A percentile compares a stretch with the other conserved stretches of the same genome.
phyloP scores from a whole-genome alignment of 2,329 filamentous ascomycete species.

The Trichophyton benhamiae region DNA sequence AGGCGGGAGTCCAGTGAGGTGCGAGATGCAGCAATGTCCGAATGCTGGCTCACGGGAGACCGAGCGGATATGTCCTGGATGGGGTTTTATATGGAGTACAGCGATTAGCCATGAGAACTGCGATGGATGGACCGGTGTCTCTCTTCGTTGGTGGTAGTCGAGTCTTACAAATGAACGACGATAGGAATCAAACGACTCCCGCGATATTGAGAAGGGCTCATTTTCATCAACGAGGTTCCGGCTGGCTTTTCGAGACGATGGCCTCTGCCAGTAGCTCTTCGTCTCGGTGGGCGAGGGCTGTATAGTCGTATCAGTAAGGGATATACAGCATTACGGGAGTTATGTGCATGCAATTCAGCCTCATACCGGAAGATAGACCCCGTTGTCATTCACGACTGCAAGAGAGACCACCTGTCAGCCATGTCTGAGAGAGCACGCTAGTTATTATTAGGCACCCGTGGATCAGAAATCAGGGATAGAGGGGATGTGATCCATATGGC shows the following conservation, averaged over 20 bases:
- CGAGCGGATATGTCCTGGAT: constrained; percentile 76
- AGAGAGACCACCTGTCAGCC: constrained; percentile 19
- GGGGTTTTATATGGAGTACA: neutral
- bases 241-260: constrained; percentile 38
- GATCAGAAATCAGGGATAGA: neutral
- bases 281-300: constrained; percentile 83
- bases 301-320: constrained; percentile 6
- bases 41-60: constrained; percentile 53
- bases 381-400: constrained; percentile 87
- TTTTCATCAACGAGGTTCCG: constrained; percentile 62
- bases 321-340: neutral
- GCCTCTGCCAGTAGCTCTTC: constrained; percentile 61
- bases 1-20: constrained; percentile 70
- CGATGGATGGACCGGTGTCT: neutral
- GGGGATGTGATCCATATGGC: neutral
- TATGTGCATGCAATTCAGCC: constrained; percentile 11
- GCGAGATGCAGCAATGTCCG: constrained; percentile 50
- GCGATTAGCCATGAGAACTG: neutral
- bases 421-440: neutral
- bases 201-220: constrained; percentile 87
- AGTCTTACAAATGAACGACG: constrained; percentile 76
- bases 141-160: neutral
- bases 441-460: neutral
- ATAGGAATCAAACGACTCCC: constrained; percentile 96
- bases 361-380: constrained; percentile 80